A percentile compares a stretch with the other conserved stretches of the same genome.
These are phyloP conservation scores for Pichia sp. DNA, from an alignment of 1,139 yeast genomes.

Conservation along the genomic window DNA sequence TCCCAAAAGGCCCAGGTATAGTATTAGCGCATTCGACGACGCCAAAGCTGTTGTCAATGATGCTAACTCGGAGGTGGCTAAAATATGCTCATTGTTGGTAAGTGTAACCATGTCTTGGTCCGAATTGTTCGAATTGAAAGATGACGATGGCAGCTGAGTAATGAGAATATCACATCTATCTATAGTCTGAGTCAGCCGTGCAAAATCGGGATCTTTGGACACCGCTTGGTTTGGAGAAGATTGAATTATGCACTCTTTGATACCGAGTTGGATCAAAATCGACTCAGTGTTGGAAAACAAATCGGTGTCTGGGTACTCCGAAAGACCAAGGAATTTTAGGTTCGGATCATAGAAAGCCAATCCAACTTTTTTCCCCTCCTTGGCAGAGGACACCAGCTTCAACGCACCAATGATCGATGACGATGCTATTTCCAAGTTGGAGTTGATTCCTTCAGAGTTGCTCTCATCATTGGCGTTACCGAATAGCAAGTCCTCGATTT, in stretches of 20 bases:
- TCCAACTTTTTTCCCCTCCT: conserved; percentile 56
- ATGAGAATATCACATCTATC: conserved; percentile 74
- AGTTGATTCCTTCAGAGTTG: conserved; percentile 31
- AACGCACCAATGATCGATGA: conserved; percentile 74
- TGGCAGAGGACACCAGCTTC: conserved; percentile 44
- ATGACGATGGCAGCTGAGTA: conserved; percentile 53
- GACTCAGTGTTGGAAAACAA: conserved; percentile 82
- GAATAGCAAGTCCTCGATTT: conserved; percentile 58
- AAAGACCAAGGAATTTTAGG: conserved; percentile 58
- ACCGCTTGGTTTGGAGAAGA: conserved; percentile 29
- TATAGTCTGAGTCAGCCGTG: conserved; percentile 55
- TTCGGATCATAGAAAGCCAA: conserved; percentile 77
- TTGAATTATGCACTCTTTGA: conserved; percentile 74
- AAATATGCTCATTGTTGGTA: conserved; percentile 51
- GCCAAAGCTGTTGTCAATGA: conserved; percentile 36
- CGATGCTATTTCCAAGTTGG: conserved; percentile 38
- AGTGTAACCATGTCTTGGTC: conserved; percentile 72
- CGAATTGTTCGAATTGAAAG: conserved; percentile 57
- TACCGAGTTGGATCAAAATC: conserved; percentile 79
- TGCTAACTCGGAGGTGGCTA: conserved; percentile 55
- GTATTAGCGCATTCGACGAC: conserved; percentile 60
- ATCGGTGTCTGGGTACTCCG: conserved; percentile 85
- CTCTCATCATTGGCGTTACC: neutral
- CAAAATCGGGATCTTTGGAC: conserved; percentile 39
- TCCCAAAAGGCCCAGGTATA: conserved; percentile 58